Evolutionary conservation across 805 yeast genomes (phyloP).

Genomic region (Cyberlindnera xylosilytica): DNA sequence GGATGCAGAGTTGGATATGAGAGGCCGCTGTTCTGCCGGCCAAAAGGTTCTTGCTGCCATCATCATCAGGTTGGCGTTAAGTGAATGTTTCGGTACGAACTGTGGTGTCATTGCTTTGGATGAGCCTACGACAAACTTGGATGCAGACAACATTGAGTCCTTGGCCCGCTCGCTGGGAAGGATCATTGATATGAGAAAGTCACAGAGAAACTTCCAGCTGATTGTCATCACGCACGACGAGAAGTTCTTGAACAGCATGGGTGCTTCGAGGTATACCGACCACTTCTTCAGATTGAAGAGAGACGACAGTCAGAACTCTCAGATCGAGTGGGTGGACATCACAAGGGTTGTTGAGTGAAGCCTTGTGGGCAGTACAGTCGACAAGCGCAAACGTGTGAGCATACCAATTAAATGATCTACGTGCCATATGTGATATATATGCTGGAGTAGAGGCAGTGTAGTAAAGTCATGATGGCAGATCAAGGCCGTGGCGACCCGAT

Average conservation of each 20-base stretch:
- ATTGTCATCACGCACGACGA: slow-evolving; percentile 97
- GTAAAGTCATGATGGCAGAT: no score
- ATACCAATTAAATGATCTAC: no score
- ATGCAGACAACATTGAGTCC: slow-evolving; percentile 82
- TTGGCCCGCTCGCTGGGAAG: slow-evolving; percentile 75
- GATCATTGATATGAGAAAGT: slow-evolving; percentile 70
- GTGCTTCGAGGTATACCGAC: slow-evolving; percentile 81
- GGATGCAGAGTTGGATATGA: slow-evolving; percentile 91
- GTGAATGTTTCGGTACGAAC: slow-evolving; percentile 92
- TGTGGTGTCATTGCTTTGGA: slow-evolving; percentile 96
- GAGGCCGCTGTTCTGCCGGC: slow-evolving; percentile 98
- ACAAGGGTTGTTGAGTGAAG: slow-evolving; percentile 28
- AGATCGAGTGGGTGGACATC: slow-evolving; percentile 58
- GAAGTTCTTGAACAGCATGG: slow-evolving; percentile 78
- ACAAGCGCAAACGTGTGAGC: no score
- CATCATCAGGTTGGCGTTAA: slow-evolving; percentile 83
- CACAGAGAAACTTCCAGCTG: slow-evolving; percentile 86
- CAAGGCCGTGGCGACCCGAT: no score
- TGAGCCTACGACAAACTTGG: slow-evolving; percentile 93
- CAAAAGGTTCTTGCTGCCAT: slow-evolving; percentile 93
- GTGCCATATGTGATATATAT: no score
- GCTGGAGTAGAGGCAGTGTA: no score
- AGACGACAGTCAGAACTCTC: slow-evolving; percentile 77
- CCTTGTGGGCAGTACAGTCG: no score
- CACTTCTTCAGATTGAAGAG: slow-evolving; percentile 80